Evolutionary conservation across 345 rosid species (phyloP), one percentile per base, ranked within the genome.

Genomic region (Camelina neglecta): DNA sequence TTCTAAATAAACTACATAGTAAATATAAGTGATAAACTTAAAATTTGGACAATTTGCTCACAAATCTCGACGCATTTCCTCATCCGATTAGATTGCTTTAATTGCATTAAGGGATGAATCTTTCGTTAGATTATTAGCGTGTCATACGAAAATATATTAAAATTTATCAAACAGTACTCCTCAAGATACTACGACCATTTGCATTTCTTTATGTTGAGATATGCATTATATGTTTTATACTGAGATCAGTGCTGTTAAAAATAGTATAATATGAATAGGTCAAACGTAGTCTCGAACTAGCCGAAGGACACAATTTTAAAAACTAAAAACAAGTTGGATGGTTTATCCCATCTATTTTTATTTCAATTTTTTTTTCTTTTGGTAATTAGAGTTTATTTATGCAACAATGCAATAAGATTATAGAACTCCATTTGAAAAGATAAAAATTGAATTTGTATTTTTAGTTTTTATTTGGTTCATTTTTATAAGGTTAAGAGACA

Each of bases 21-120:
- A 35, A 16, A 36, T 47, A 2, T 33, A 50, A 61, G n/a, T 72
- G 11, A 39, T 20, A 65, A 53, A 36, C 64, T 26, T 64, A 64
- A 29, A 41, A 8, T 53, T 55, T 53, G 3, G 64, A 49, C 55
- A 64, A 42, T 31, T 6, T 55, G 20, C 33, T 61, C 56, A 53
- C 75, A 44, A 61, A 69, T 69, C 49, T 75, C 65, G 67, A 61
- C 31, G 69, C 58, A 69, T 51, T 51, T 60, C 67, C 44, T 74
- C 53, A 48, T 50, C 16, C 39, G 56, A 54, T 67, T 24, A 50
- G 36, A 39, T 51, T 60, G 68, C 47, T 75, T 75, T 60, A 51
- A 67, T 50, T 75, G 79, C 54, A 39, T 44, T 54, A 67, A 18
- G 18, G 18, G 18, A 20, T 39, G 21, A 16, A 47, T 58, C 23